A percentile compares a stretch with the other conserved stretches of the same genome.
Evolutionary conservation across 805 yeast species (phyloP).

Genomic region (Hanseniaspora singularis): DNA sequence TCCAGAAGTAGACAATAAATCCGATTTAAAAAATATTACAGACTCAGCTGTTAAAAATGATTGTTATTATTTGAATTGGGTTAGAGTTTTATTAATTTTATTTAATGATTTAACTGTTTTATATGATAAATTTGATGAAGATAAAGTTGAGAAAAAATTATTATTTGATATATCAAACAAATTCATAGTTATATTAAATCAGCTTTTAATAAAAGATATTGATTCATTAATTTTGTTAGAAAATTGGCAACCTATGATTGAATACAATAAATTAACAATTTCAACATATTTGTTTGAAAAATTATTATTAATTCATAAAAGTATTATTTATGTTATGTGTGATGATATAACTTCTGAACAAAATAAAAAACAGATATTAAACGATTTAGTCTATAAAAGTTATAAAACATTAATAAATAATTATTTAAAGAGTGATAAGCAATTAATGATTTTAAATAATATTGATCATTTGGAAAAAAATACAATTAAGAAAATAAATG

Average conservation of each 20-base stretch:
- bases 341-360: neutral
- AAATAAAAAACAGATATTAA: neutral
- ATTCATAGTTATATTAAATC: neutral
- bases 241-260: conserved; percentile 3
- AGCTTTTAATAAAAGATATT: conserved; percentile 6
- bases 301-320: conserved; percentile 1
- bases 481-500: neutral
- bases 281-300: conserved; percentile 3
- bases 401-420: neutral
- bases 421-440: neutral
- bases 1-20: too few species aligned
- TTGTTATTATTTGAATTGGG: conserved; percentile 9
- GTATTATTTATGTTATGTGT: neutral
- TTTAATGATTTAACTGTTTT: neutral
- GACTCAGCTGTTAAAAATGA: neutral
- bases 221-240: neutral
- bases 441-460: conserved; percentile 4
- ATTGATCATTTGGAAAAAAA: neutral
- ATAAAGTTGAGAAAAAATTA: neutral
- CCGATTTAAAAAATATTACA: too few species aligned
- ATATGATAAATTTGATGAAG: neutral
- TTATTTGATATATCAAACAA: neutral
- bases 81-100: neutral
- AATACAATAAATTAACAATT: conserved; percentile 6
- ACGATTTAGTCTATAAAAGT: neutral